phyloP scores from a whole-genome alignment of 2,329 filamentous ascomycete species.

The Cercospora sp. region DNA sequence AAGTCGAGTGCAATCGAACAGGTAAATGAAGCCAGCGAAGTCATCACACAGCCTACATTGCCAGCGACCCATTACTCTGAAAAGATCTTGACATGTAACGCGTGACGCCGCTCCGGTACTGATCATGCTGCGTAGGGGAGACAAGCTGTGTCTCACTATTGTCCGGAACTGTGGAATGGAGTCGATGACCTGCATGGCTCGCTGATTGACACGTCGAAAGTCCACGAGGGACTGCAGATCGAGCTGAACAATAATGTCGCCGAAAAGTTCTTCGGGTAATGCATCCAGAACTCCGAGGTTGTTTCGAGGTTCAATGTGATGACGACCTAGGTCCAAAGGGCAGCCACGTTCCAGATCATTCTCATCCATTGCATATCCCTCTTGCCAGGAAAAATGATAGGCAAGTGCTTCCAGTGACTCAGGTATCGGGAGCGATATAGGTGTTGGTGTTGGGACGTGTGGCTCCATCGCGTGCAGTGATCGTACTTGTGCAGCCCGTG shows the following conservation, averaged over 20 bases:
- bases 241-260: slow-evolving; percentile 11
- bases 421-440: not conserved
- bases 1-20: too few relatives aligned
- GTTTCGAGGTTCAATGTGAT: not conserved
- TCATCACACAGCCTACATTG: too few relatives aligned
- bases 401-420: not conserved
- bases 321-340: not conserved
- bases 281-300: not conserved
- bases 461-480: not conserved
- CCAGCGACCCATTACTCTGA: too few relatives aligned
- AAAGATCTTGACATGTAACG: slow-evolving; percentile 30
- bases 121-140: slow-evolving; percentile 39
- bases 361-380: too few relatives aligned
- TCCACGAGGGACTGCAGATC: slow-evolving; percentile 39
- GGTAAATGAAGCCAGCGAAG: too few relatives aligned
- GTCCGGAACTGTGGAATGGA: slow-evolving; percentile 40
- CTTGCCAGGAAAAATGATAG: not conserved
- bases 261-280: not conserved
- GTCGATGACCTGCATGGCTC: slow-evolving; percentile 41
- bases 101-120: slow-evolving; percentile 35
- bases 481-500: too few relatives aligned
- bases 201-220: slow-evolving; percentile 42
- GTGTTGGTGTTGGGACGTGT: not conserved
- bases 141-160: slow-evolving; percentile 38
- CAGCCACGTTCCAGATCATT: not conserved